Evolutionary conservation across 1,284 basidiomycete genomes (phyloP), one percentile per base, ranked within the genome.

Genomic region (Moniliella sp.): DNA sequence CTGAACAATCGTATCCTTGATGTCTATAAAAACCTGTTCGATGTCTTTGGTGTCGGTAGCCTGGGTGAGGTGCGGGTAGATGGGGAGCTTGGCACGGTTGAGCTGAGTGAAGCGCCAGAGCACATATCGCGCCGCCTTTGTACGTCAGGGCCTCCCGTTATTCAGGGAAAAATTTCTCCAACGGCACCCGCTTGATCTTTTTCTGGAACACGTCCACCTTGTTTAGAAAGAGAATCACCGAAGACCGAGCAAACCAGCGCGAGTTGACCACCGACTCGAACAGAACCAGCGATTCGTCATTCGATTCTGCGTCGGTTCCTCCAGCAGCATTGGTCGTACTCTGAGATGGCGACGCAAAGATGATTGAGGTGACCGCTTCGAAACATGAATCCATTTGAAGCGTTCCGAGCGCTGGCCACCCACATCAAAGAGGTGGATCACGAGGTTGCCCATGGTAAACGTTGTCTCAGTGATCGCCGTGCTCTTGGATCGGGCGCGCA

Each of bases 401-500:
- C 83, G 72, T 61, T 91, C 86, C 39, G 74, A 78, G 41, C 88
- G 69, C 65, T 93, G 86, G 14, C 86, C 88, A 46, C 86, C 84
- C 31, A 91, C 83, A 63, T 93, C 83, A 61, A 91, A 55, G 21
- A 91, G 64, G 50, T 77, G 76, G 66, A 86, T 88, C 16, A 78
- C 84, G 35, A 88, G 67, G 55, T 86, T 79, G 42, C 83, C 82
- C 31, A 93, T 80, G 44, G 62, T 62, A 70, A 93, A 91, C 34
- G 76, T 78, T 15, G 83, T 91, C 65, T 93, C 86, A 1, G 80
- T 86, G 58, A 93, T 86, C 57, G 86, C 86, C 0, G 84, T 93
- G 0, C 84, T 93, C 69, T 91, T 93, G 40, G 93, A 83, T 52
- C 86, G 74, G 33, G 76, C 78, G 18, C 84, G 71, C n/a, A 93